These are phyloP conservation scores for Amanita polypyramis DNA, from an alignment of 768 basidiomycete species.

Conservation along the genomic window DNA sequence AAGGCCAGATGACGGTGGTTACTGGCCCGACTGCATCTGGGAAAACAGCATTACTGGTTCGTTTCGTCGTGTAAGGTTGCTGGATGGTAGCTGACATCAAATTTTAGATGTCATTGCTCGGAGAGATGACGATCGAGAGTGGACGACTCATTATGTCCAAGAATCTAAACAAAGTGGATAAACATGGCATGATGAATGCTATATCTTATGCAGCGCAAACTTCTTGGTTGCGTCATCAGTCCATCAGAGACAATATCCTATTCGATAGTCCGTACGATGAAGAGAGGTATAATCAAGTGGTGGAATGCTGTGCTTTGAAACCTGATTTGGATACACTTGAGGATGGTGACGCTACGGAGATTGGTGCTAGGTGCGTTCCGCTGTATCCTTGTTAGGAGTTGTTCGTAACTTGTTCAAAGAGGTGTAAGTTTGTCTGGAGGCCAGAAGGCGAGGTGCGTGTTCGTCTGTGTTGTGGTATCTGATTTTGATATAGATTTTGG, in stretches of 20 bases:
- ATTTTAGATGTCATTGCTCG: conserved; percentile 56
- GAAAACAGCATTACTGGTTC: conserved; percentile 64
- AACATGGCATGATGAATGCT: conserved; percentile 46
- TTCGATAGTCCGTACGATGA: conserved; percentile 69
- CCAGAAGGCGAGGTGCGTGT: conserved; percentile 60
- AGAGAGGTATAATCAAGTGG: conserved; percentile 60
- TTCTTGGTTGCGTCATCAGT: conserved; percentile 60
- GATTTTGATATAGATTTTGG: background rate
- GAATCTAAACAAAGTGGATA: conserved; percentile 45
- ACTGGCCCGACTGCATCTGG: conserved; percentile 77
- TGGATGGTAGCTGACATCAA: background rate
- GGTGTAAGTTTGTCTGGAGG: conserved; percentile 75
- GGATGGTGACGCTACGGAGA: conserved; percentile 79
- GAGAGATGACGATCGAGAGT: conserved; percentile 51
- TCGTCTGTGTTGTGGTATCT: background rate
- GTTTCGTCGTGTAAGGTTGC: background rate
- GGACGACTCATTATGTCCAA: conserved; percentile 58
- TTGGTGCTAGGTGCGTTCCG: conserved; percentile 50
- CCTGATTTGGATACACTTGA: conserved; percentile 80
- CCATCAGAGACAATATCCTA: conserved; percentile 73
- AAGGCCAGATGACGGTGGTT: conserved; percentile 58
- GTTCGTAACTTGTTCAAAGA: conserved; percentile 17
- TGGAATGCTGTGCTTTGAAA: conserved; percentile 77
- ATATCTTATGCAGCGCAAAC: conserved; percentile 70
- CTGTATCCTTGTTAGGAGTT: background rate